Percentiles rank a stretch among this genome's conserved stretches.
These are phyloP conservation scores for Geranomyces variabilis DNA, from an alignment of 192 early-diverging fungal genomes.

Conservation along the genomic window DNA sequence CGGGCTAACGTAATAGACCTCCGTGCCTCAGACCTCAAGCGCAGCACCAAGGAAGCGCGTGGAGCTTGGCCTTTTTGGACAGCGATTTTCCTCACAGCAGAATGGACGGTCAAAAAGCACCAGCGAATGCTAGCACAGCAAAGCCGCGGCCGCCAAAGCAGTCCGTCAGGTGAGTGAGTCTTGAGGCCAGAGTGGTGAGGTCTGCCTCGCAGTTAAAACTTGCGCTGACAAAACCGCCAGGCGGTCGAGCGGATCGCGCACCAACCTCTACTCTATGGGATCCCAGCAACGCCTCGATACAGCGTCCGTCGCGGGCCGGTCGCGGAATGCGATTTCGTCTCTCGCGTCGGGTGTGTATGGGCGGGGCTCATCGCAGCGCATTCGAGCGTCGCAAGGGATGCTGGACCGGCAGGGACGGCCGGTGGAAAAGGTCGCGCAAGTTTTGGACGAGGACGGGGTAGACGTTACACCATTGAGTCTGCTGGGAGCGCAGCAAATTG, in stretches of 20 bases:
- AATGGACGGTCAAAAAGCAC: too few relatives aligned
- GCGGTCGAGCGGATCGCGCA: constrained; percentile 4
- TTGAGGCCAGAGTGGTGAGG: neutral
- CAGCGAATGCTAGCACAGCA: neutral
- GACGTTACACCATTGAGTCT: constrained; percentile 62
- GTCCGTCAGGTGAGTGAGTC: neutral
- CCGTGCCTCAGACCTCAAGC: too few relatives aligned
- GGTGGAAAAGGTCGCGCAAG: constrained; percentile 31
- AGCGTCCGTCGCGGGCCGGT: constrained; percentile 9
- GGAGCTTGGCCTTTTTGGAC: too few relatives aligned
- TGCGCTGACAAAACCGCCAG: neutral
- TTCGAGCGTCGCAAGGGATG: constrained; percentile 29
- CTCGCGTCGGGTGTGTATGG: constrained; percentile 15
- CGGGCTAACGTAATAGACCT: too few relatives aligned
- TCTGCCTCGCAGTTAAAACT: too few relatives aligned
- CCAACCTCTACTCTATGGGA: constrained; percentile 3
- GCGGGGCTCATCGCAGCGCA: constrained; percentile 21
- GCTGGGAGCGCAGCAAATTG: constrained; percentile 19
- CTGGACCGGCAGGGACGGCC: constrained; percentile 15
- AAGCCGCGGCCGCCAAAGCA: neutral
- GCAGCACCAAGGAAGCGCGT: too few relatives aligned
- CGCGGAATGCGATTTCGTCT: constrained; percentile 11
- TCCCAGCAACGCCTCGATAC: constrained; percentile 14
- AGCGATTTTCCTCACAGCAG: too few relatives aligned
- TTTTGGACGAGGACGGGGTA: constrained; percentile 60